Base-by-base conservation (phyloP, 116 monocot species). In the Iris pallida region DNA sequence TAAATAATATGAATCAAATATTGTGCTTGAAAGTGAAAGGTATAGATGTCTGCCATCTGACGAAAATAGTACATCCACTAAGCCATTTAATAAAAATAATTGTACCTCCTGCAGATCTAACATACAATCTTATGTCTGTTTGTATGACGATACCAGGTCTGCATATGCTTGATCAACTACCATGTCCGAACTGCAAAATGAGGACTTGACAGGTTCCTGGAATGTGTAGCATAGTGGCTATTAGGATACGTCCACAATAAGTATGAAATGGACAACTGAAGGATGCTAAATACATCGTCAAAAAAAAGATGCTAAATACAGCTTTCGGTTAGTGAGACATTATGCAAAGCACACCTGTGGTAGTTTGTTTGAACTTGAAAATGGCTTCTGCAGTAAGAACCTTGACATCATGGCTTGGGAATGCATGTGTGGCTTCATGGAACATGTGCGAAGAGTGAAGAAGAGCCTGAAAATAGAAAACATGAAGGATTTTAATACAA, bases 331-430 rank as follows among this genome's bases (percentile, higher is more conserved):
- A 30, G 65, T 19, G 30, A 12, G 40, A 30, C 13, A 43, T 12
- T 42, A 5, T 43, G 60, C 13, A 55, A 61, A 68, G 3, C 73
- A 79, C 30, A 92, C 96, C 89, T 83, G 78, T 45, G 96, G 96
- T 65, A 96, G 71, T 74, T 72, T 92, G 64, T 96, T 96, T 71
- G 96, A 86, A 73, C 55, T 77, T 51, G 87, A 83, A 75, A 92
- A 92, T 66, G 89, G 61, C 69, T 96, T 96, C 57, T 96, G 92
- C 63, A 96, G 77, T 63, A 96, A 72, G 71, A 96, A 96, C 40
- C 96, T 81, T 68, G 89, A 56, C n/a, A n/a, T n/a, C n/a, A n/a
- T n/a, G n/a, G n/a, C n/a, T n/a, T n/a, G n/a, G n/a, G n/a, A n/a
- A n/a, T n/a, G n/a, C n/a, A n/a, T n/a, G n/a, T n/a, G n/a, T n/a